A percentile compares a stretch with the other conserved stretches of the same genome.
Evolutionary conservation across 306 rosid genomes (phyloP).

Genomic region (Acmispon strigosus): DNA sequence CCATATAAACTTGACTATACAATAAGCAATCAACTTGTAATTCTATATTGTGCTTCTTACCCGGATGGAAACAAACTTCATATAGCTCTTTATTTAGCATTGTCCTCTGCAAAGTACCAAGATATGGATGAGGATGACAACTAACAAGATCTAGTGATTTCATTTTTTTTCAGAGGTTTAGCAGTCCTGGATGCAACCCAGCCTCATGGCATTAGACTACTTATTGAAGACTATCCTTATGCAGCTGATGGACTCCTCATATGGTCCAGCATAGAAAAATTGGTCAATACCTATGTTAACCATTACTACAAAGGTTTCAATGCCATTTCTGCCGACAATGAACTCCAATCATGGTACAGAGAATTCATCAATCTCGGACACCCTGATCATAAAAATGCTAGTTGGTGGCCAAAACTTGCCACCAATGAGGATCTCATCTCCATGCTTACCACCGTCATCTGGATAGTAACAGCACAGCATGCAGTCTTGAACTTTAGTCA

Average conservation of each 20-base stretch:
- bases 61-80: not conserved
- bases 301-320: slow-evolving; percentile 23
- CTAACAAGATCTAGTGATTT: not conserved
- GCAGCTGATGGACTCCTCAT: slow-evolving; percentile 40
- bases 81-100: not conserved
- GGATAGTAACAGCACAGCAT: slow-evolving; percentile 36
- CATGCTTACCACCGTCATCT: slow-evolving; percentile 23
- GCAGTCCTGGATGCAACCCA: slow-evolving; percentile 28
- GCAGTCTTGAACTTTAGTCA: slow-evolving; percentile 42
- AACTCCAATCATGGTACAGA: slow-evolving; percentile 39
- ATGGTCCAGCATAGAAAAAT: slow-evolving; percentile 35
- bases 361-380: slow-evolving; percentile 30
- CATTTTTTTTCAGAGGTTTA: slow-evolving; percentile 22
- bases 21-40: too few species aligned
- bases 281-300: slow-evolving; percentile 34
- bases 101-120: not conserved
- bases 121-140: not conserved
- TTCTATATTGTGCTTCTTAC: not conserved
- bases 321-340: slow-evolving; percentile 25
- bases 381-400: slow-evolving; percentile 30
- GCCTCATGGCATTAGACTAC: slow-evolving; percentile 23
- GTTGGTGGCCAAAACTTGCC: slow-evolving; percentile 42
- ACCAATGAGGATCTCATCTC: slow-evolving; percentile 30
- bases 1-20: not conserved
- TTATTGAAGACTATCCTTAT: slow-evolving; percentile 42